Conservation (phyloP, 1,284 basidiomycete genomes). For the Pseudozyma flocculosa region DNA sequence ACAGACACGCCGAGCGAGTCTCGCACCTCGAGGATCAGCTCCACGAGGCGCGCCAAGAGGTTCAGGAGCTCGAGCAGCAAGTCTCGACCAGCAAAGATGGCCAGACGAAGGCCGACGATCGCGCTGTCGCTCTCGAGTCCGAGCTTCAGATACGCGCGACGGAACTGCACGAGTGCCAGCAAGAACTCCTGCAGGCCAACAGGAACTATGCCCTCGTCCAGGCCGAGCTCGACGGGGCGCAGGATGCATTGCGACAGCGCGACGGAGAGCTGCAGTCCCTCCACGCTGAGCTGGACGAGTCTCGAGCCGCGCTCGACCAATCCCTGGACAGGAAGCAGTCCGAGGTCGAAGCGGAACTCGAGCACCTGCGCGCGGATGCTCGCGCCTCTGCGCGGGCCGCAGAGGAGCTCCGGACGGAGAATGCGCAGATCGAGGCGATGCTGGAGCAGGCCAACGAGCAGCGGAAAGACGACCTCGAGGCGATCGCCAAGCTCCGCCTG, state of each 20-base stretch:
- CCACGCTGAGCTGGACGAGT: not conserved
- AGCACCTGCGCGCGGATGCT: not conserved
- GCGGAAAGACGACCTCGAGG: not conserved
- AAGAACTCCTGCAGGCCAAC: too few species aligned
- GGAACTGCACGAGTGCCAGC: too few species aligned
- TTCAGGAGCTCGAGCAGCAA: not conserved
- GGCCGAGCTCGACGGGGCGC: too few species aligned
- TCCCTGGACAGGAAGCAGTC: too few species aligned
- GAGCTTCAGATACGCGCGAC: too few species aligned
- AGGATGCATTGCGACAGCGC: too few species aligned
- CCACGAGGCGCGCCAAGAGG: not conserved
- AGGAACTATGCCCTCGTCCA: too few species aligned
- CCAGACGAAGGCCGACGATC: too few species aligned
- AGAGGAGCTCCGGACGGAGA: not conserved
- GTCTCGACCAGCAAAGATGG: not conserved
- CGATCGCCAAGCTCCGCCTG: not conserved
- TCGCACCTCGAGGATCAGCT: slow-evolving; percentile 10
- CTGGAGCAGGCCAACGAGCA: not conserved
- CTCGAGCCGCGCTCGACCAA: not conserved
- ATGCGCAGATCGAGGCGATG: not conserved
- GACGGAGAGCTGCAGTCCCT: too few species aligned
- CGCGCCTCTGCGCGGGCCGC: too few species aligned
- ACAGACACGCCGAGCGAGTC: not conserved
- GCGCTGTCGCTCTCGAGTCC: too few species aligned
- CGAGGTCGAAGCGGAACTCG: slow-evolving; percentile 6